phyloP scores from a whole-genome alignment of 2,329 filamentous ascomycete species.

The Achaetomium macrosporum region DNA sequence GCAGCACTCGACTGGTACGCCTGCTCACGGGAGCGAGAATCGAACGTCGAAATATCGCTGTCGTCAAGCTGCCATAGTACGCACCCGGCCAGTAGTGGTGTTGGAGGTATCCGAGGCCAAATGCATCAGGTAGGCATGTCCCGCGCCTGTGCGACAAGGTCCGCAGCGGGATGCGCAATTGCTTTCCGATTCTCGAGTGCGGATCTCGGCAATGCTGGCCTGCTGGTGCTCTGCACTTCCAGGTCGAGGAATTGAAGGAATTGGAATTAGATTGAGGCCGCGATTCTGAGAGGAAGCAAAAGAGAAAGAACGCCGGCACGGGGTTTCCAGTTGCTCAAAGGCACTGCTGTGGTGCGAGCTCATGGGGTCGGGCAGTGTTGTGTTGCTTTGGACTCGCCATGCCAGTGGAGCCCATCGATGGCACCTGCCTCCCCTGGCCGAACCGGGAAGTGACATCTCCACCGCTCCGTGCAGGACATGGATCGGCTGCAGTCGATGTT shows the following conservation, averaged over 20 bases:
- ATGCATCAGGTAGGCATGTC: slow-evolving; percentile 5
- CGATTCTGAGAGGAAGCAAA: not conserved
- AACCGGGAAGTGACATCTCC: not conserved
- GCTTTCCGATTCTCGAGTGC: not conserved
- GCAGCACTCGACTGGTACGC: too few relatives aligned
- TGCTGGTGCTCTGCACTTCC: slow-evolving; percentile 7
- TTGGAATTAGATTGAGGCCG: not conserved
- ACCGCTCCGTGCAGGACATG: slow-evolving; percentile 10
- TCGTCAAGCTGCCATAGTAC: slow-evolving; percentile 3
- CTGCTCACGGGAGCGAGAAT: too few relatives aligned
- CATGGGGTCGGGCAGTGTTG: not conserved
- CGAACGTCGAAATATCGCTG: too few relatives aligned
- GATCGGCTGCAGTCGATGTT: slow-evolving; percentile 20
- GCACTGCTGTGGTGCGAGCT: too few relatives aligned
- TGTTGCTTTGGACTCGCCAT: slow-evolving; percentile 10
- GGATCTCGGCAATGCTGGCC: not conserved
- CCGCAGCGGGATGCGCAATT: not conserved
- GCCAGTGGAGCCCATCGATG: not conserved
- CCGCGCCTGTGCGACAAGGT: slow-evolving; percentile 2
- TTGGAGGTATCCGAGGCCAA: slow-evolving; percentile 9
- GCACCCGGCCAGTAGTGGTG: slow-evolving; percentile 8
- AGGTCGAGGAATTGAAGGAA: not conserved
- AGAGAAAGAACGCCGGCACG: not conserved
- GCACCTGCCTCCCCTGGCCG: slow-evolving; percentile 4
- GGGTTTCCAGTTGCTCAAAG: too few relatives aligned